Percentiles rank a stretch among this genome's conserved stretches.
phyloP scores from a whole-genome alignment of 768 basidiomycete genomes.

The Coprinopsis cinerea region DNA sequence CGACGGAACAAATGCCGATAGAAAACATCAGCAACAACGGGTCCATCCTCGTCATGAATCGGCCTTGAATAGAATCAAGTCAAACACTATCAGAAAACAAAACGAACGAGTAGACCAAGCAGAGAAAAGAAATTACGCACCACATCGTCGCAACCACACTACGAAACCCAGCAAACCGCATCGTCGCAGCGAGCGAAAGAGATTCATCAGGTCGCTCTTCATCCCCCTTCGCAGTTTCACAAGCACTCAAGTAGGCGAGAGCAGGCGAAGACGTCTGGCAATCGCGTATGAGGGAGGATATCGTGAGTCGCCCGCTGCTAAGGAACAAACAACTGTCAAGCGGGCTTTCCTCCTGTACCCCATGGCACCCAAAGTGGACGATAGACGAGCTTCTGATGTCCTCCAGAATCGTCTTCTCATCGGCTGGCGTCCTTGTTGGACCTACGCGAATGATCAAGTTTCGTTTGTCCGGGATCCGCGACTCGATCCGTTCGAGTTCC shows the following conservation, averaged over 20 bases:
- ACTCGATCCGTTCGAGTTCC: too few relatives aligned
- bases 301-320: conserved; percentile 14
- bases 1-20: background rate
- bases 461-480: background rate
- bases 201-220: conserved; percentile 18
- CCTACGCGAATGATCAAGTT: background rate
- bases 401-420: background rate
- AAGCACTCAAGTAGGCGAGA: conserved; percentile 39
- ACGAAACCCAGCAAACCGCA: conserved; percentile 25
- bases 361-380: conserved; percentile 33
- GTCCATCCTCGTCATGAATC: conserved; percentile 8
- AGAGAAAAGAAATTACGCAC: conserved; percentile 14
- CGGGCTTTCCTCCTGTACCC: conserved; percentile 23
- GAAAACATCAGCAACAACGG: conserved; percentile 10
- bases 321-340: conserved; percentile 20
- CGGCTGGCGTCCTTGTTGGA: background rate
- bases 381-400: background rate
- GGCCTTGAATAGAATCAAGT: too few relatives aligned
- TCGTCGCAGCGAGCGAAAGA: conserved; percentile 33
- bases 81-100: conserved; percentile 10
- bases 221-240: conserved; percentile 32
- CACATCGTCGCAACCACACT: conserved; percentile 40
- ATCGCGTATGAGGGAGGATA: conserved; percentile 17
- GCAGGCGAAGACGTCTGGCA: conserved; percentile 14
- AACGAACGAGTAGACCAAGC: too few relatives aligned